Conservation (phyloP, 2,329 filamentous ascomycete genomes). For the Elsinoe australis region DNA sequence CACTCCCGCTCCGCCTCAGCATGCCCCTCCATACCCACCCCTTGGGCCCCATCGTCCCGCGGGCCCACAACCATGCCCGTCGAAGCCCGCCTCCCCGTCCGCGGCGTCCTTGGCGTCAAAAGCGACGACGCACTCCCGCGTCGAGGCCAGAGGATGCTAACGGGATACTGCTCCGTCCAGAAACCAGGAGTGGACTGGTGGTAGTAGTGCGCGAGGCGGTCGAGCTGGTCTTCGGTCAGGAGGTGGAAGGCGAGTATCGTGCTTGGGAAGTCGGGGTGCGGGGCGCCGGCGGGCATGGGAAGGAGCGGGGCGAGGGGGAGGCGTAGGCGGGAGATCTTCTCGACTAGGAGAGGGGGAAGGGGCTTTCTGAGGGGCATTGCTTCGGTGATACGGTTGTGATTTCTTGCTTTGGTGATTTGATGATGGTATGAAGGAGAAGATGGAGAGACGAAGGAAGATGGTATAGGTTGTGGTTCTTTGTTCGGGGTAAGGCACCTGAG, state of each 20-base stretch:
- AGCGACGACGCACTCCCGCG: constrained; percentile 1
- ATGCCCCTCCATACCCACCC: not conserved
- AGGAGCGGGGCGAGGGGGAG: constrained; percentile 60
- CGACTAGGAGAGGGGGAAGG: constrained; percentile 35
- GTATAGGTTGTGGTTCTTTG: not conserved
- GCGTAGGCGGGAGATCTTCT: constrained; percentile 59
- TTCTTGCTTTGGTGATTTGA: not conserved
- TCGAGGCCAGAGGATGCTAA: constrained; percentile 54
- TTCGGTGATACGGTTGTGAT: not conserved
- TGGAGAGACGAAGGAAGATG: not conserved
- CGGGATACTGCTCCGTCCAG: constrained; percentile 57
- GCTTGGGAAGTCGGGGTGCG: constrained; percentile 57
- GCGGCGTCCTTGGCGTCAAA: not conserved
- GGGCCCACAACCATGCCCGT: too few species aligned
- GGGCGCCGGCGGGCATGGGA: constrained; percentile 46
- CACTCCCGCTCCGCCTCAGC: not conserved
- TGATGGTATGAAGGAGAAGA: not conserved
- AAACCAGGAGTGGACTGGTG: constrained; percentile 55
- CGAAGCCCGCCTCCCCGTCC: not conserved
- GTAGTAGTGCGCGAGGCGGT: constrained; percentile 64
- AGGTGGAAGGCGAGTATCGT: constrained; percentile 67
- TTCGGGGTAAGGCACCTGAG: too few species aligned
- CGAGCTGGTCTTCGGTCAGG: constrained; percentile 62
- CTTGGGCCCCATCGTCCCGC: too few species aligned
- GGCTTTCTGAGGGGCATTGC: not conserved